Base-by-base conservation (phyloP, 495 filamentous ascomycete genomes). In the Acidiella bohemica region DNA sequence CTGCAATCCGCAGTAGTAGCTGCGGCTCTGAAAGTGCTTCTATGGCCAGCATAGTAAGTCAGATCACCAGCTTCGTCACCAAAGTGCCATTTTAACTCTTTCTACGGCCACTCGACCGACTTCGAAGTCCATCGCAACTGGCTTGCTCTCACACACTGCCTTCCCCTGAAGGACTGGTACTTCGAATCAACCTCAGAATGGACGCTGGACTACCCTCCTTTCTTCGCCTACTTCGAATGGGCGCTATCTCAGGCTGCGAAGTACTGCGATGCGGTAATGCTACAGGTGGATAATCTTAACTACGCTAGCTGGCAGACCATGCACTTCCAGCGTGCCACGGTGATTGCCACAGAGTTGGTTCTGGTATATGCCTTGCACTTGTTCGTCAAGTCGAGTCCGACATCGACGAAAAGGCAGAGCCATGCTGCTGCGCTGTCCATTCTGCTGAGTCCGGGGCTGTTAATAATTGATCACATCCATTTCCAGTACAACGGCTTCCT, bases 401-500 rank as follows among this genome's bases (percentile, higher is more conserved):
- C 69, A 19, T 44, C 60, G 4, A 70, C 73, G 7, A 90, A 78
- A 56, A 73, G 75, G n/a, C 72, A 81, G n/a, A 75, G 83, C 0
- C 84, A 95, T 53, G 80, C 80, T 7, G 82, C 83, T 26, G 86
- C 87, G 21, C 70, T 95, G 26, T 94, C 88, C 0, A 78, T 97
- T 36, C 63, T 96, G 12, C 71, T 96, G 23, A 94, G 86, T 2
- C 90, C 90, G 2, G 90, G 88, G 21, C 72, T 97, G 9, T 67
- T 97, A 32, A 93, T 97, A 53, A 95, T 97, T 58, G 90, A 97
- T 54, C 90, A 97, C 57, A 92, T 97, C 46, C 90, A 97, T 58
- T 97, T 97, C 61, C 90, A 97, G 63, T 96, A 97, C 66, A 97
- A 97, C 61, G 90, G 90, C 36, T 86, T 86, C 61, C 71, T 97